phyloP scores from a whole-genome alignment of 73 alveolate genomes.

The Urostyla sp. region DNA sequence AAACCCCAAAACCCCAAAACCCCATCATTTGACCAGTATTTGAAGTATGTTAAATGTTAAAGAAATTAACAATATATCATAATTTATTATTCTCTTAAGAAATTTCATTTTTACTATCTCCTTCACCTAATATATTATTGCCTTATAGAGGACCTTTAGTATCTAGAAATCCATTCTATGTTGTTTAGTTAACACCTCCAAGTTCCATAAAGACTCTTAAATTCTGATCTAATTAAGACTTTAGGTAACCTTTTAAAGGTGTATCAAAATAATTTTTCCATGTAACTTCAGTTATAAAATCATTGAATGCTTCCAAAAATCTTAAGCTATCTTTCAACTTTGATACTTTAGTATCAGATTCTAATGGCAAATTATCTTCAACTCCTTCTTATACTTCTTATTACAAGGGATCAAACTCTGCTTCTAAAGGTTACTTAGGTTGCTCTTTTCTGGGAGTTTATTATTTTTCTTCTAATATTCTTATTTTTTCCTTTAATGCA shows the following conservation, averaged over 20 bases:
- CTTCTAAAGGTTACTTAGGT: background rate
- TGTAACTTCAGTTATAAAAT: background rate
- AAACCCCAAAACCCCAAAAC: background rate
- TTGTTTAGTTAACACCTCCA: no score
- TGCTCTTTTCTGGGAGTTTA: background rate
- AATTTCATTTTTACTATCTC: background rate
- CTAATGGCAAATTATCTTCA: background rate
- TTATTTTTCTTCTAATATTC: conserved; percentile 33
- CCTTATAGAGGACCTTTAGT: background rate
- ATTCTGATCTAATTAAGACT: background rate
- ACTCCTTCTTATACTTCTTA: background rate
- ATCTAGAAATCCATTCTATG: no score
- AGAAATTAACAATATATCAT: background rate
- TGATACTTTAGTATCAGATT: background rate
- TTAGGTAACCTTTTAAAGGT: background rate
- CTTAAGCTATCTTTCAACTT: background rate
- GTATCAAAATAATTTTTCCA: background rate
- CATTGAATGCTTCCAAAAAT: background rate
- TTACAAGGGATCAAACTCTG: background rate
- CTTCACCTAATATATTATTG: background rate
- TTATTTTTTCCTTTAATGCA: conserved; percentile 33
- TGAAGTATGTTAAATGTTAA: background rate
- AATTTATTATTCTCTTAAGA: background rate
- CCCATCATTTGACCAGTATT: background rate
- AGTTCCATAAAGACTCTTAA: background rate